phyloP scores from a whole-genome alignment of 176 grass and related monocot species.

The Aegilops speltoides region DNA sequence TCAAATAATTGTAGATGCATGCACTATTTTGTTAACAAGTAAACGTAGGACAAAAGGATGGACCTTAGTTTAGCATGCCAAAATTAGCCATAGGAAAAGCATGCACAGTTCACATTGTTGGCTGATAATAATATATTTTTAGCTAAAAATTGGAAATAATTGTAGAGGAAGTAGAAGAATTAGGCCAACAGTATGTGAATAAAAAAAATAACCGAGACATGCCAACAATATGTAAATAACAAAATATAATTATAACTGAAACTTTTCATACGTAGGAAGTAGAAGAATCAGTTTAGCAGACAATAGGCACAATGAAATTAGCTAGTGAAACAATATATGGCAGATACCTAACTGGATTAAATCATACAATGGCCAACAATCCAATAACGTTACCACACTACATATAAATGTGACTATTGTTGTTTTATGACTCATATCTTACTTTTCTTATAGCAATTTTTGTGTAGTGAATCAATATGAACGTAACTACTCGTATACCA shows the following conservation, averaged over 20 bases:
- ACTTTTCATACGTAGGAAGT: not conserved
- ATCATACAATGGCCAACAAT: not conserved
- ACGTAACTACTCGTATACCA: too few species aligned
- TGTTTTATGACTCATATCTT: too few species aligned
- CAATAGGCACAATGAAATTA: not conserved
- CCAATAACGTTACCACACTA: not conserved
- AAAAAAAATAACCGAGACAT: not conserved
- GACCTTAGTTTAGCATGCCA: not conserved
- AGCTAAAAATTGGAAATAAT: not conserved
- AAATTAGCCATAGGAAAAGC: constrained; percentile 18
- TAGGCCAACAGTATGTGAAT: not conserved
- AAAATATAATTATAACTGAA: not conserved
- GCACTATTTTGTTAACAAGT: constrained; percentile 11
- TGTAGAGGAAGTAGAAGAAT: not conserved
- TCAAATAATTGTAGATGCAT: constrained; percentile 3
- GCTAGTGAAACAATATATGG: not conserved
- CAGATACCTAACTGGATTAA: constrained; percentile 6
- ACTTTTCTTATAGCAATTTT: too few species aligned
- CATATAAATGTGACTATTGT: too few species aligned
- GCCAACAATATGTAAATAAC: too few species aligned
- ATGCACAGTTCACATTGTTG: not conserved
- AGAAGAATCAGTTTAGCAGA: constrained; percentile 4
- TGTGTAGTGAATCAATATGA: too few species aligned
- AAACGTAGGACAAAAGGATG: not conserved
- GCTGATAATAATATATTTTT: not conserved